Conservation (phyloP, 1,284 basidiomycete species). For the Coriolopsis trogii region DNA sequence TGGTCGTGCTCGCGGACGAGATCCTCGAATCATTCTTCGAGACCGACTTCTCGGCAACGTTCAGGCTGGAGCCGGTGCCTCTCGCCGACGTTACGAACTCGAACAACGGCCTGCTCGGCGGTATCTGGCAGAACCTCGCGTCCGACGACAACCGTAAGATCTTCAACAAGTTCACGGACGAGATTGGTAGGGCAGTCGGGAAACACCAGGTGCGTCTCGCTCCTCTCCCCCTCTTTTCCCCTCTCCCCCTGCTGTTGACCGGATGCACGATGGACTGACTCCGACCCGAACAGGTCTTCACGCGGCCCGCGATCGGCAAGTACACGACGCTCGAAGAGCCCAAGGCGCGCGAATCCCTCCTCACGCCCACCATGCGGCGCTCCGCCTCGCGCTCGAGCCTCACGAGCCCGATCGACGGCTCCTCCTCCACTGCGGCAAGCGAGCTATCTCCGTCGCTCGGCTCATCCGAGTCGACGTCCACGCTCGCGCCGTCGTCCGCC, state of each 20-base stretch:
- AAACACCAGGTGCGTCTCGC: constrained; percentile 70
- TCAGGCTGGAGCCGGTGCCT: constrained; percentile 77
- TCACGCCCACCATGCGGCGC: constrained; percentile 68
- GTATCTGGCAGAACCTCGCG: constrained; percentile 86
- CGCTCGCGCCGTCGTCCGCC: constrained; percentile 22
- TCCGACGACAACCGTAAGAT: constrained; percentile 88
- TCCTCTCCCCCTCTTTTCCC: neutral
- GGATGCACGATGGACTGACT: neutral
- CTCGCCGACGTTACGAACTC: constrained; percentile 65
- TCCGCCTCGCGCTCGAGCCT: constrained; percentile 60
- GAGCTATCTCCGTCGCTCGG: constrained; percentile 10
- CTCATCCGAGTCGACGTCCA: constrained; percentile 19
- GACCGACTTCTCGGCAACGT: constrained; percentile 84
- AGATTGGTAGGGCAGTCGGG: constrained; percentile 91
- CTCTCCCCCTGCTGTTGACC: neutral
- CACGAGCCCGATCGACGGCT: constrained; percentile 24
- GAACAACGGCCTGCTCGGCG: constrained; percentile 73
- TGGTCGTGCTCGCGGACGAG: constrained; percentile 96
- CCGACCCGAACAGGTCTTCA: constrained; percentile 54
- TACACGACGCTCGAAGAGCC: constrained; percentile 84
- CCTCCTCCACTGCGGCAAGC: constrained; percentile 6
- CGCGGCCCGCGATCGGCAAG: constrained; percentile 85
- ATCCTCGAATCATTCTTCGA: constrained; percentile 95
- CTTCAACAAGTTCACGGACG: constrained; percentile 88
- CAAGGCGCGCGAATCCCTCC: constrained; percentile 84